Percentiles rank a stretch among this genome's conserved stretches.
These are phyloP conservation scores for Letharia lupina DNA, from an alignment of 495 filamentous ascomycete species.

Conservation along the genomic window DNA sequence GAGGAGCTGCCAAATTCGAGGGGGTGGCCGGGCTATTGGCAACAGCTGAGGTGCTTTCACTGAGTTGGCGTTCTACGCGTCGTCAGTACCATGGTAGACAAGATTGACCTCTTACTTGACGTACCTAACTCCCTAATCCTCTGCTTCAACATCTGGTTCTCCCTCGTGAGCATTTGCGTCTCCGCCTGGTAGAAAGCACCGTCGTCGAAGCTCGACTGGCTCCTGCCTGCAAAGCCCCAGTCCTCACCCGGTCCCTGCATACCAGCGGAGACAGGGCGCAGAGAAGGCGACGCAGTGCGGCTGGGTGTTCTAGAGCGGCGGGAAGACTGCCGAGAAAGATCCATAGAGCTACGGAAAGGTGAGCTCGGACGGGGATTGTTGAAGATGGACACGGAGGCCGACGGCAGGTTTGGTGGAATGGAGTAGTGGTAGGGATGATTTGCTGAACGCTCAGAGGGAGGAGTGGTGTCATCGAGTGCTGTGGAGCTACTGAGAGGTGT, in stretches of 20 bases:
- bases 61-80: constrained; percentile 21
- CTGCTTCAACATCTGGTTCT: constrained; percentile 88
- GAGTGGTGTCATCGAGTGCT: constrained; percentile 59
- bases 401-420: constrained; percentile 18
- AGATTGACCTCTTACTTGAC: not conserved
- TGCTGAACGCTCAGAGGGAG: constrained; percentile 54
- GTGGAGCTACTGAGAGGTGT: constrained; percentile 39
- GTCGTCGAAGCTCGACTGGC: constrained; percentile 59
- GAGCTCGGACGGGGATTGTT: constrained; percentile 40
- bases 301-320: constrained; percentile 31
- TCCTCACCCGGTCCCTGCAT: constrained; percentile 27
- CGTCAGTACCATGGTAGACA: not conserved
- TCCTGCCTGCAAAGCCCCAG: constrained; percentile 25
- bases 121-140: constrained; percentile 69
- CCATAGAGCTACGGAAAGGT: constrained; percentile 48
- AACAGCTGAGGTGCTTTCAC: constrained; percentile 18
- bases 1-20: constrained; percentile 21
- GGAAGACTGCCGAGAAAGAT: constrained; percentile 47
- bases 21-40: constrained; percentile 20
- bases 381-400: constrained; percentile 29
- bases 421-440: constrained; percentile 39
- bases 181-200: constrained; percentile 87
- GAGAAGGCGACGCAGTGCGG: constrained; percentile 31
- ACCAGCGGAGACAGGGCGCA: constrained; percentile 28
- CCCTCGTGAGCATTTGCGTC: constrained; percentile 72